Conservation (phyloP, 2,329 filamentous ascomycete species). For the Drechslerella coelobrocha region DNA sequence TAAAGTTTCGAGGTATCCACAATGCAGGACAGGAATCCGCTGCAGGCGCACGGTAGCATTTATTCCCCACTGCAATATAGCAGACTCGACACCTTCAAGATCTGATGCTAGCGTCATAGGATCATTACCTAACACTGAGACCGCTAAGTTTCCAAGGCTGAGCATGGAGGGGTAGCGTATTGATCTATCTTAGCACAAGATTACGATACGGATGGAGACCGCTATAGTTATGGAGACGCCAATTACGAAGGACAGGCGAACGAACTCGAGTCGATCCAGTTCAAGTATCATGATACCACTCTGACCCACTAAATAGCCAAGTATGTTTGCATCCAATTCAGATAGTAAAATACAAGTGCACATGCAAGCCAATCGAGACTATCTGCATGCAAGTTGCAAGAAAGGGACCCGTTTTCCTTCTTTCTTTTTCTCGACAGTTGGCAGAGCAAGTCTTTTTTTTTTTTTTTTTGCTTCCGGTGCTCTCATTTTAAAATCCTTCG, state of each 20-base stretch:
- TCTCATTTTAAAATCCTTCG: conserved; percentile 4
- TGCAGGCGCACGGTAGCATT: conserved; percentile 35
- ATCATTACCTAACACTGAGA: conserved; percentile 9
- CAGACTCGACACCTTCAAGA: conserved; percentile 14
- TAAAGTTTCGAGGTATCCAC: conserved; percentile 31
- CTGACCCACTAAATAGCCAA: background rate
- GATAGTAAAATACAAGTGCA: background rate
- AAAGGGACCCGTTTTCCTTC: conserved; percentile 9
- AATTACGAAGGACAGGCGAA: no score
- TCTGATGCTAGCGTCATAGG: conserved; percentile 33
- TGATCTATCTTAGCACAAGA: no score
- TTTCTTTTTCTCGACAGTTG: background rate
- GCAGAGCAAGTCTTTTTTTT: background rate
- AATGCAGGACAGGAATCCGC: conserved; percentile 17
- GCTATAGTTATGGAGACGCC: no score
- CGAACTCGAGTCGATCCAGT: no score
- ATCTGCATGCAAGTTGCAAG: conserved; percentile 13
- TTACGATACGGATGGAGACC: no score
- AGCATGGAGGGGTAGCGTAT: background rate
- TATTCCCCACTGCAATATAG: conserved; percentile 33
- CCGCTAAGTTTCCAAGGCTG: background rate
- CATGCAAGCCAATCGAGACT: conserved; percentile 6
- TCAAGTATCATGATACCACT: background rate
- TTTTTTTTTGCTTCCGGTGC: background rate
- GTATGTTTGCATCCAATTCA: background rate